These are phyloP conservation scores for Leccinum olivaceopallidum DNA, from an alignment of 768 basidiomycete species.

Conservation along the genomic window DNA sequence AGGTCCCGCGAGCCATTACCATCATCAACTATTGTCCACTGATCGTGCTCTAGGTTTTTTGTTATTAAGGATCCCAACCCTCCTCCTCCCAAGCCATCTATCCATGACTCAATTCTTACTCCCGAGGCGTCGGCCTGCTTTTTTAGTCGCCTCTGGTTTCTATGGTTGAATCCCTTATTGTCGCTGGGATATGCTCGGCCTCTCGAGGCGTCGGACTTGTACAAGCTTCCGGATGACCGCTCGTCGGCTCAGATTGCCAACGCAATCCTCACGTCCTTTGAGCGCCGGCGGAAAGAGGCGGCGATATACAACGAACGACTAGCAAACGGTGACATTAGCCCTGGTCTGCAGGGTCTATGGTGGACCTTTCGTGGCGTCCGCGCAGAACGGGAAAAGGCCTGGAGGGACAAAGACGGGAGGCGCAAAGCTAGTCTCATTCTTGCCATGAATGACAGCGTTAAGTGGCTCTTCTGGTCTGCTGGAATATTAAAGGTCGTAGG, in stretches of 20 bases:
- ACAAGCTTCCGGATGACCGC: conserved; percentile 68
- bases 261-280: conserved; percentile 64
- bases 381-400: conserved; percentile 55
- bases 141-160: conserved; percentile 62
- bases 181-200: conserved; percentile 77
- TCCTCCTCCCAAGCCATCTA: conserved; percentile 47
- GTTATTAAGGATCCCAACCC: conserved; percentile 22
- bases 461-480: conserved; percentile 77
- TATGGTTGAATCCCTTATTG: conserved; percentile 75
- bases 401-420: conserved; percentile 65
- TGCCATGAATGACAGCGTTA: conserved; percentile 77
- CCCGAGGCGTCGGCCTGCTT: conserved; percentile 69
- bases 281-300: conserved; percentile 53
- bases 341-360: conserved; percentile 52
- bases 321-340: conserved; percentile 60
- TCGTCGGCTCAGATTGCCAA: conserved; percentile 61
- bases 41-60: conserved; percentile 9
- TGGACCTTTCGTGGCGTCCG: conserved; percentile 58
- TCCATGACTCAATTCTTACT: conserved; percentile 59
- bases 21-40: not conserved
- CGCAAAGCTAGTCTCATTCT: conserved; percentile 60
- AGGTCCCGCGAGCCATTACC: not conserved
- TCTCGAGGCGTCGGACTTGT: conserved; percentile 78
- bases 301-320: conserved; percentile 72
- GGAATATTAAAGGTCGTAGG: conserved; percentile 59